These are phyloP conservation scores for Agrocybe chaxingu DNA, from an alignment of 768 basidiomycete genomes.

Conservation along the genomic window DNA sequence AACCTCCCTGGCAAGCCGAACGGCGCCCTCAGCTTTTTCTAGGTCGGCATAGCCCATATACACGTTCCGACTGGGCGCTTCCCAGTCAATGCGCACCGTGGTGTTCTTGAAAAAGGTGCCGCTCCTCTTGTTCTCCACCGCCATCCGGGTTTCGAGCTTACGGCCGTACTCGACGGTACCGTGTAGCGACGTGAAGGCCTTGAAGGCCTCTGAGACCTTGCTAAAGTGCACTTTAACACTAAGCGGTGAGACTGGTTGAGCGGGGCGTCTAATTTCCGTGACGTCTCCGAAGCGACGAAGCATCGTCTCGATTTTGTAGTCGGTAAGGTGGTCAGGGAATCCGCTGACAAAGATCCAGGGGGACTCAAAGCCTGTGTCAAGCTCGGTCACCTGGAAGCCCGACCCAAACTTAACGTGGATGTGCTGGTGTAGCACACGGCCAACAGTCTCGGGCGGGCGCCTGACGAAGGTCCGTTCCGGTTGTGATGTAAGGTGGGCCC, in stretches of 20 bases:
- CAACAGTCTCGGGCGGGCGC: slow-evolving; percentile 3
- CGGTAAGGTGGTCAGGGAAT: slow-evolving; percentile 35
- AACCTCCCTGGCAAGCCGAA: no score
- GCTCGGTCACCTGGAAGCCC: slow-evolving; percentile 56
- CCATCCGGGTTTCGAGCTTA: slow-evolving; percentile 42
- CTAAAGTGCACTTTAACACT: slow-evolving; percentile 46
- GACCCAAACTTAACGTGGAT: slow-evolving; percentile 53
- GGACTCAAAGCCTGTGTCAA: slow-evolving; percentile 70
- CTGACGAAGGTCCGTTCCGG: slow-evolving; percentile 1
- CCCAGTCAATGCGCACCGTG: slow-evolving; percentile 57
- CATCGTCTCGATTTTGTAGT: slow-evolving; percentile 30
- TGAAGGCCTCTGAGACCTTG: slow-evolving; percentile 43
- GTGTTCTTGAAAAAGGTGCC: slow-evolving; percentile 47
- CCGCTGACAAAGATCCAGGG: slow-evolving; percentile 55
- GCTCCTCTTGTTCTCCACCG: slow-evolving; percentile 33
- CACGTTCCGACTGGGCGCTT: slow-evolving; percentile 50
- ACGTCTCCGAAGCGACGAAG: slow-evolving; percentile 48
- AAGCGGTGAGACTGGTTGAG: slow-evolving; percentile 16
- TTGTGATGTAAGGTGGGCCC: neutral
- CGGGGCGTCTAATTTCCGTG: slow-evolving; percentile 30
- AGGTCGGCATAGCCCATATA: slow-evolving; percentile 61
- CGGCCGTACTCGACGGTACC: slow-evolving; percentile 35
- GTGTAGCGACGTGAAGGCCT: slow-evolving; percentile 52
- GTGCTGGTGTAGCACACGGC: slow-evolving; percentile 43
- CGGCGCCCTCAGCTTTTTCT: no score